Percentiles rank a stretch among this genome's conserved stretches.
Conservation (phyloP, 2,329 filamentous ascomycete genomes). For the Claviceps spartinae region DNA sequence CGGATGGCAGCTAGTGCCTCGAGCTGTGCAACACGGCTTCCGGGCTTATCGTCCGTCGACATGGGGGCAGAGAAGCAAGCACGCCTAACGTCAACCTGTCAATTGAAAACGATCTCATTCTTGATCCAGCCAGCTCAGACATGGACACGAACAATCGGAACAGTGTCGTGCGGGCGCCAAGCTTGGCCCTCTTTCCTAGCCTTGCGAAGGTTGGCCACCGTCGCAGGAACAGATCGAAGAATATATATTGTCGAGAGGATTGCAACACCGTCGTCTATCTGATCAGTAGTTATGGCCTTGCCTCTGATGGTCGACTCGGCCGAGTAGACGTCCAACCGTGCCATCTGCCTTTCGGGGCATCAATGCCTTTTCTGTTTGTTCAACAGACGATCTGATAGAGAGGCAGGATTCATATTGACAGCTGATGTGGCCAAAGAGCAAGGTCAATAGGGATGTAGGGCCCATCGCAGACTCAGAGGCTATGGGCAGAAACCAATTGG, state of each 20-base stretch:
- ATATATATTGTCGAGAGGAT: background rate
- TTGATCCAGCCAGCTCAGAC: background rate
- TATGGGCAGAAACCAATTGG: background rate
- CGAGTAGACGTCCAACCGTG: no score
- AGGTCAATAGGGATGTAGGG: background rate
- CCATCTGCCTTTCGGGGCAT: no score
- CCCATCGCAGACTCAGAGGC: background rate
- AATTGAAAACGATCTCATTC: no score
- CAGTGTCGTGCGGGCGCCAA: background rate
- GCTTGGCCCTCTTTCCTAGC: background rate
- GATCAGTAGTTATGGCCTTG: no score
- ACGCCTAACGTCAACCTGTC: background rate
- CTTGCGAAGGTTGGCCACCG: background rate
- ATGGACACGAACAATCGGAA: background rate
- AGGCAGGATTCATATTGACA: background rate
- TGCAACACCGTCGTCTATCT: no score
- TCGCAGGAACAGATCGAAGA: background rate
- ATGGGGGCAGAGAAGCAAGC: background rate
- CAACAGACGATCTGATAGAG: background rate
- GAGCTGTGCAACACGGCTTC: background rate
- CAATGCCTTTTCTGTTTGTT: background rate
- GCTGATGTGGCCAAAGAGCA: background rate
- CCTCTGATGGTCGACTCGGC: no score
- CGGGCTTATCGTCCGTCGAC: slow-evolving; percentile 1
- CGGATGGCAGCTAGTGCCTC: background rate